phyloP scores from a whole-genome alignment of 1,139 yeast genomes.

The Pneumocystis jirovecii region DNA sequence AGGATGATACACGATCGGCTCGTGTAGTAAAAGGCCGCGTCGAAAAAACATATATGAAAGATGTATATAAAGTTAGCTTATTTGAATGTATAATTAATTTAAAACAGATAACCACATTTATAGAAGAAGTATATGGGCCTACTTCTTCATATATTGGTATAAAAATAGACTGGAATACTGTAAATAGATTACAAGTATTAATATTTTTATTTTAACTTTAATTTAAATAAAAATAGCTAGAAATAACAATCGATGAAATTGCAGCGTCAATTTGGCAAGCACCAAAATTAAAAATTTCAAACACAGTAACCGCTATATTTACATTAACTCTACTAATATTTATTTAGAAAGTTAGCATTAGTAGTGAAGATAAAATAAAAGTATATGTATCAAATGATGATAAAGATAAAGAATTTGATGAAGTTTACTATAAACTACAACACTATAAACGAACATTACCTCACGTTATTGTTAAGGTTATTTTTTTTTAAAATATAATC shows the following conservation, averaged over 20 bases:
- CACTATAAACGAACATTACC: slow-evolving; percentile 75
- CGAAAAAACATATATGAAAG: slow-evolving; percentile 78
- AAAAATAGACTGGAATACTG: slow-evolving; percentile 67
- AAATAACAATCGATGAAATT: slow-evolving; percentile 70
- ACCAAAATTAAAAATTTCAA: slow-evolving; percentile 72
- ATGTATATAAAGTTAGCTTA: slow-evolving; percentile 21
- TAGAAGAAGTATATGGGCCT: slow-evolving; percentile 86
- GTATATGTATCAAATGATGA: slow-evolving; percentile 49
- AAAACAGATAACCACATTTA: slow-evolving; percentile 48
- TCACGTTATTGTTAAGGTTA: slow-evolving; percentile 58
- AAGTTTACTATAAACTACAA: slow-evolving; percentile 78
- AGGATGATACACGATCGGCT: slow-evolving; percentile 84
- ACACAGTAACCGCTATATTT: slow-evolving; percentile 16
- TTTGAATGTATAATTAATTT: neutral
- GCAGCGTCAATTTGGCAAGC: slow-evolving; percentile 70
- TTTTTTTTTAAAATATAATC: neutral
- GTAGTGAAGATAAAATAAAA: slow-evolving; percentile 47
- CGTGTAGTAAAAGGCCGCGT: slow-evolving; percentile 96
- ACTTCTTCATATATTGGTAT: slow-evolving; percentile 66
- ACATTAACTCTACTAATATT: neutral
- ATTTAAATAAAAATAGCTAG: slow-evolving; percentile 29
- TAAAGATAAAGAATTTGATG: slow-evolving; percentile 36
- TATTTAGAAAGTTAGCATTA: slow-evolving; percentile 37
- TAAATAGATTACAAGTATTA: slow-evolving; percentile 56
- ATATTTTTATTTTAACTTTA: neutral